A percentile compares a stretch with the other conserved stretches of the same genome.
phyloP scores from a whole-genome alignment of 805 yeast species.

The Candida dajiaensis region DNA sequence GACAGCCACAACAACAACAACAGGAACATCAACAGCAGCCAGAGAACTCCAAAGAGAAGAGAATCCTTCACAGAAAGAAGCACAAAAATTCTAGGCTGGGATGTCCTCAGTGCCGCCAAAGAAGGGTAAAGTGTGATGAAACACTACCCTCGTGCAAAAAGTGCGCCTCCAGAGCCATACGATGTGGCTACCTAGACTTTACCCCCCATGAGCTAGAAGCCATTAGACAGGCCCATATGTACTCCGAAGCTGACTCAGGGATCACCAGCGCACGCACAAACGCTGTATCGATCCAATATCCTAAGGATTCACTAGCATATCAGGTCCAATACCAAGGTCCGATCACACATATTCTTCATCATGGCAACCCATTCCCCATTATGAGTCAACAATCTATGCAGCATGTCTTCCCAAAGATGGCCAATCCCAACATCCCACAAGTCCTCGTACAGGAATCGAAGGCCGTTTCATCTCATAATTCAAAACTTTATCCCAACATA shows the following conservation, averaged over 20 bases:
- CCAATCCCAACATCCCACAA: background rate
- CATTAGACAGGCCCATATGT: conserved; percentile 10
- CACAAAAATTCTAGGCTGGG: conserved; percentile 54
- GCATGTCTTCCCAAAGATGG: background rate
- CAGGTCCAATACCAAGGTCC: background rate
- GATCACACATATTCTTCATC: background rate
- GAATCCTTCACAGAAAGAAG: conserved; percentile 34
- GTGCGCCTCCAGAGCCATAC: conserved; percentile 29
- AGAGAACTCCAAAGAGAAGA: background rate
- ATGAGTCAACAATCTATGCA: background rate
- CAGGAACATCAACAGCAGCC: too few relatives aligned
- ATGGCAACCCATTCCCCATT: background rate
- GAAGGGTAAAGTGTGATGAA: conserved; percentile 62
- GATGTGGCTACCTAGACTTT: conserved; percentile 18
- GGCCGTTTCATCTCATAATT: background rate
- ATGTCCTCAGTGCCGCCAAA: conserved; percentile 57
- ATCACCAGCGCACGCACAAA: background rate
- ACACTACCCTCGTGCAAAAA: conserved; percentile 47
- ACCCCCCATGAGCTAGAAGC: conserved; percentile 8
- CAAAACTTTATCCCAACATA: background rate
- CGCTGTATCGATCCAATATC: background rate
- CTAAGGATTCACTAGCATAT: background rate
- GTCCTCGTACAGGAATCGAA: background rate
- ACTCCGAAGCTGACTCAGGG: conserved; percentile 1
- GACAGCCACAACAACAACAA: too few relatives aligned